A percentile compares a stretch with the other conserved stretches of the same genome.
Evolutionary conservation across 805 yeast genomes (phyloP).

Genomic region (Candida coleopterorum): DNA sequence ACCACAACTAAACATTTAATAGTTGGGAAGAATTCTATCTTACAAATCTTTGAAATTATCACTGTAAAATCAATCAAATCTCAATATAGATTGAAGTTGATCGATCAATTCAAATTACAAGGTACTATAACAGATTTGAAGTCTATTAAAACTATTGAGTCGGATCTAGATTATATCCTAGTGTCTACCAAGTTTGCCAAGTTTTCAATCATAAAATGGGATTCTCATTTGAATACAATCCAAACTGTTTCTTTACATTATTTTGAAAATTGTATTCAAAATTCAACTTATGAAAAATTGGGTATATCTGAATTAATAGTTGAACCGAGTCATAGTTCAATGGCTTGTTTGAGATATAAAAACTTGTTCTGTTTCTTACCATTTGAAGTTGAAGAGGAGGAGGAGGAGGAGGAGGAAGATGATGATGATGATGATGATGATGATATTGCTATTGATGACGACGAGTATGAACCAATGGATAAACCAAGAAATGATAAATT

Average conservation of each 20-base stretch:
- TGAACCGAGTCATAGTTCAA: constrained; percentile 54
- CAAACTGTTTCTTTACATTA: constrained; percentile 77
- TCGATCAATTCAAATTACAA: constrained; percentile 64
- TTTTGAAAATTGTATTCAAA: constrained; percentile 67
- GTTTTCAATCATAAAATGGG: constrained; percentile 72
- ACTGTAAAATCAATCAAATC: constrained; percentile 17
- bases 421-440: constrained; percentile 14
- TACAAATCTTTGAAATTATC: constrained; percentile 54
- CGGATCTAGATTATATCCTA: constrained; percentile 54
- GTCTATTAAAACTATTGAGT: constrained; percentile 45
- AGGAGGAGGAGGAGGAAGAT: constrained; percentile 27
- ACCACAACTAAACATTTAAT: constrained; percentile 49
- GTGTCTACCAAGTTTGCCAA: constrained; percentile 74
- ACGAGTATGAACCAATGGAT: constrained; percentile 7
- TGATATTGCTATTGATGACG: constrained; percentile 21
- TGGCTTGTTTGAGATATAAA: constrained; percentile 56
- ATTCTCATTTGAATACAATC: constrained; percentile 46
- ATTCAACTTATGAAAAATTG: constrained; percentile 40
- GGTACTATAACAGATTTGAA: constrained; percentile 64
- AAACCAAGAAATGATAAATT: constrained; percentile 14
- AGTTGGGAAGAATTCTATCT: constrained; percentile 63
- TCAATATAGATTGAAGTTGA: constrained; percentile 27
- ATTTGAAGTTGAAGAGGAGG: constrained; percentile 42
- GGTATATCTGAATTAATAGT: constrained; percentile 44
- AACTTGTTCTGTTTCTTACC: constrained; percentile 74